A percentile compares a stretch with the other conserved stretches of the same genome.
These are phyloP conservation scores for Claviceps africana DNA, from an alignment of 2,329 filamentous ascomycete species.

Conservation along the genomic window DNA sequence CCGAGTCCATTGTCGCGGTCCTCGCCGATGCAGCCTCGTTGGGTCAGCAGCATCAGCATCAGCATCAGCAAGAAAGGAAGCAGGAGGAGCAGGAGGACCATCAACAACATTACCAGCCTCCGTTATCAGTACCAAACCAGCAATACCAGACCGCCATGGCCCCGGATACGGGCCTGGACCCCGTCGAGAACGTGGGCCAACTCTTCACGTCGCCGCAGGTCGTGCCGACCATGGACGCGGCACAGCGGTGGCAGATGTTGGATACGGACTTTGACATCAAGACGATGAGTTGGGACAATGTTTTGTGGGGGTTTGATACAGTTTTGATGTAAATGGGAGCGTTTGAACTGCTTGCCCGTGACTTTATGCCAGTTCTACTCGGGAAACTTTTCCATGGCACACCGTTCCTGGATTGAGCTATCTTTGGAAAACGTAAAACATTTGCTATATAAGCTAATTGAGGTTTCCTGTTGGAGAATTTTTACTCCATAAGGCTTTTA, in stretches of 20 bases:
- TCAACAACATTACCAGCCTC: not conserved
- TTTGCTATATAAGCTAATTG: no score
- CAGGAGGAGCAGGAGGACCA: not conserved
- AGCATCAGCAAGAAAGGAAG: not conserved
- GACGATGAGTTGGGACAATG: slow-evolving; percentile 6
- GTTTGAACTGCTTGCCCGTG: no score
- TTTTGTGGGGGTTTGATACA: slow-evolving; percentile 4
- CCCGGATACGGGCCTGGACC: not conserved
- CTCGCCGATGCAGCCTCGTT: not conserved
- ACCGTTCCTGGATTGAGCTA: no score
- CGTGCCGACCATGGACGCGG: not conserved
- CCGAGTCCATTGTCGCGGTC: not conserved
- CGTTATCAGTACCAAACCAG: not conserved
- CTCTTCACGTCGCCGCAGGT: no score
- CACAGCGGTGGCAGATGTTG: slow-evolving; percentile 3
- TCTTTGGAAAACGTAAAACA: no score
- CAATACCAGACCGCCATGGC: not conserved
- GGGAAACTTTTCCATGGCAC: no score
- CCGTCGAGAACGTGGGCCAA: not conserved
- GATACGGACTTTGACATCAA: slow-evolving; percentile 4
- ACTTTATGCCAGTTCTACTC: no score
- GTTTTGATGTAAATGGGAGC: slow-evolving; percentile 1
- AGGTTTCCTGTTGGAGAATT: no score
- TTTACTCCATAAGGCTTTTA: no score
- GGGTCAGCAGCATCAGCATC: not conserved